Base-by-base conservation (phyloP, 352 stramenopile genomes). In the Pythium sukuiense region DNA sequence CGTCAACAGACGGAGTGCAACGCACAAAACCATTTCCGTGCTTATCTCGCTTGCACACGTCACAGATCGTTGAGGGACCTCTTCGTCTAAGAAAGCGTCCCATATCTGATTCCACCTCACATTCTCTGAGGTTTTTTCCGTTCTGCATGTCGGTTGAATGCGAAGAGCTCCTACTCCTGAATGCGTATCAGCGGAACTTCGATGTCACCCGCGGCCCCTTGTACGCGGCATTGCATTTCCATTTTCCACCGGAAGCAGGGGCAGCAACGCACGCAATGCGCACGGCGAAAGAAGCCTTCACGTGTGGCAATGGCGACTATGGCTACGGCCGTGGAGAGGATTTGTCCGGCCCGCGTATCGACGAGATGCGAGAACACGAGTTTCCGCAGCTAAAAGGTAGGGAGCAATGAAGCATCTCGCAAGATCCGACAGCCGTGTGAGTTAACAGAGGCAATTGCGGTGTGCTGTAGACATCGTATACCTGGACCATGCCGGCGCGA, bases 401-500 rank as follows among this genome's bases (percentile, higher is more conserved):
- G n/a, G n/a, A n/a, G n/a, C 9, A 13, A 8, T 54, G 9, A 3
- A 2, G 14, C 20, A 26, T 6, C 32, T 3, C 32, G 32, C 3
- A 33, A 30, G 30, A 33, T 39, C 37, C 49, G 13, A 39, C 26
- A 16, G 29, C 32, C 6, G 5, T 55, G 46, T 5, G n/a, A 33
- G 18, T 24, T 2, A 27, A 27, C 14, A 26, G 13, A 50, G 2
- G 12, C 11, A 3, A 3, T 18, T 55, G 27, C 1, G 4, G 13
- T 37, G 24, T 37, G 48, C n/a, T 35, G 27, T 26, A 68, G 61
- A 62, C 45, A 27, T 56, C 3, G 64, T 92, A 52, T 96, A 95
- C 63, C 65, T 97, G 56, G 89, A 97, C 61, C 87, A 97, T 64
- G 87, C 89, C 4, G 87, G 87, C 35, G 86, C 89, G 32, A 95